These are phyloP conservation scores for Apiospora pterosperma DNA, from an alignment of 2,329 filamentous ascomycete species.

Conservation along the genomic window DNA sequence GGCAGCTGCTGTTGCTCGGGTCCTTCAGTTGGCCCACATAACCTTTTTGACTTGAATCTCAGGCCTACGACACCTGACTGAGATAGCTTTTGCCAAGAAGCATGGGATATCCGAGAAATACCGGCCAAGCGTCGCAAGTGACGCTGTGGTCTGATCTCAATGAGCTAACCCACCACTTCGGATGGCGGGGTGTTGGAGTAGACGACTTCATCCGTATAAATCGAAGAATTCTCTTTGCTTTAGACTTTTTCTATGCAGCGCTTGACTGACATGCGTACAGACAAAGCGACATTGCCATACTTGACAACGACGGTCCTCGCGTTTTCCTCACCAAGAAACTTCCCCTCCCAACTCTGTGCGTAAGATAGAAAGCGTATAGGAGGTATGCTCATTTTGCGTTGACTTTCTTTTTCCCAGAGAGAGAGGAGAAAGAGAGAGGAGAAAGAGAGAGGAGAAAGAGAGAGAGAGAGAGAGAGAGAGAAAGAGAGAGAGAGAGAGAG, in stretches of 20 bases:
- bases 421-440: not conserved
- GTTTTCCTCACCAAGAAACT: not conserved
- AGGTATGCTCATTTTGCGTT: not conserved
- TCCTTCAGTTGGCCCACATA: not conserved
- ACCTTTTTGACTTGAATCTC: not conserved
- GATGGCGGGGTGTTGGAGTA: not conserved
- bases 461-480: not conserved
- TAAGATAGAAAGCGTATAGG: not conserved
- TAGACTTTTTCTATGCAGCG: not conserved
- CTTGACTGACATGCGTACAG: conserved; percentile 1
- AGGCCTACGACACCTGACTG: not conserved
- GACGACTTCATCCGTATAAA: not conserved
- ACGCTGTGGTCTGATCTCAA: not conserved
- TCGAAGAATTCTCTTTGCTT: not conserved
- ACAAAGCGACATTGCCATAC: not conserved
- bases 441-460: no score
- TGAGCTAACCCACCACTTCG: not conserved
- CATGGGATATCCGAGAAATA: not conserved
- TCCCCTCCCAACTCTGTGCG: not conserved
- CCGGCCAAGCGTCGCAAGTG: not conserved
- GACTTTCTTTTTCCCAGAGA: not conserved
- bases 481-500: not conserved
- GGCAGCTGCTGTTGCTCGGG: not conserved
- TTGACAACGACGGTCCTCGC: not conserved
- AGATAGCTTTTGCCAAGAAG: not conserved